These are phyloP conservation scores for Lippia alba DNA, from an alignment of 305 asterid species.

Conservation along the genomic window DNA sequence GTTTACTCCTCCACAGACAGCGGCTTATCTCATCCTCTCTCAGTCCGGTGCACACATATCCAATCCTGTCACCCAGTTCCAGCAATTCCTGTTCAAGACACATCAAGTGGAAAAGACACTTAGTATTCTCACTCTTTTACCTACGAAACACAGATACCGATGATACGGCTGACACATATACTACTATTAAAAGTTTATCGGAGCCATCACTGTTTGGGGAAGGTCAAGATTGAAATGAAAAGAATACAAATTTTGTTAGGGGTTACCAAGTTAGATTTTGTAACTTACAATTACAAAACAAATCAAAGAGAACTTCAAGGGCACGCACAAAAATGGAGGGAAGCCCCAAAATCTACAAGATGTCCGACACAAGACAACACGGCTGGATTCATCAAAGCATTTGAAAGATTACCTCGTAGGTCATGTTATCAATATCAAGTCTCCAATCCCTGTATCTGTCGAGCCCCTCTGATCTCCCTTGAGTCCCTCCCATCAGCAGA, in stretches of 20 bases:
- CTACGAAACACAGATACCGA: too few relatives aligned
- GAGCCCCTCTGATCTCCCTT: constrained; percentile 52
- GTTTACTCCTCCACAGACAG: constrained; percentile 65
- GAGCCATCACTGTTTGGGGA: too few relatives aligned
- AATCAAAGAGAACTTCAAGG: constrained; percentile 2
- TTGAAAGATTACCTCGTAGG: constrained; percentile 73
- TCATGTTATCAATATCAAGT: constrained; percentile 88
- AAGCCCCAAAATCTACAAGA: too few relatives aligned
- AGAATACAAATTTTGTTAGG: too few relatives aligned
- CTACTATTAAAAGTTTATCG: too few relatives aligned
- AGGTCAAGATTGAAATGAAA: too few relatives aligned
- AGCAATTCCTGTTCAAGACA: constrained; percentile 68
- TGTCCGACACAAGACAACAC: too few relatives aligned
- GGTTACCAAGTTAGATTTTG: not conserved
- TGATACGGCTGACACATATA: too few relatives aligned
- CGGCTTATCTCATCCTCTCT: constrained; percentile 70
- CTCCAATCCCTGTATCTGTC: constrained; percentile 79
- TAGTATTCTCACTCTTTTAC: not conserved
- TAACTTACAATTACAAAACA: not conserved
- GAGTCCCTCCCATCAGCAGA: constrained; percentile 75
- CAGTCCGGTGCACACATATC: constrained; percentile 88
- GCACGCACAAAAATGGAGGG: not conserved
- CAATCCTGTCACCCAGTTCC: constrained; percentile 95
- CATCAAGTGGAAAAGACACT: constrained; percentile 9
- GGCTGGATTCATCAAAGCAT: too few relatives aligned